phyloP scores from a whole-genome alignment of 2,329 filamentous ascomycete genomes.

The Daldinia sp. region DNA sequence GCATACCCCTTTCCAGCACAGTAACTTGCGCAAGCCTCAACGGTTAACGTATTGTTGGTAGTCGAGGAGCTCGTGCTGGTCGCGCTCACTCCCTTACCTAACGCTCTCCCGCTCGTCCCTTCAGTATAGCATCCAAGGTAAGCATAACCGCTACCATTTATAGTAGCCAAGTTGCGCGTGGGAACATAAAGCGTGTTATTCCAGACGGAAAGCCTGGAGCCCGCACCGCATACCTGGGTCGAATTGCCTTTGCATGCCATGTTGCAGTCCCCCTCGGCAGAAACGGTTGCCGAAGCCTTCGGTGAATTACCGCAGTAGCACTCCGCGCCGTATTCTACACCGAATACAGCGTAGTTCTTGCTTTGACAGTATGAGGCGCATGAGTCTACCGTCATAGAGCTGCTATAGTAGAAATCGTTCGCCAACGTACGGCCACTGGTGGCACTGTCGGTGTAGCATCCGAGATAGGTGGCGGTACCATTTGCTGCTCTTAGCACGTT shows the following conservation, averaged over 20 bases:
- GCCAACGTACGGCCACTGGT: conserved; percentile 26
- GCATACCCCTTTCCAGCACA: conserved; percentile 32
- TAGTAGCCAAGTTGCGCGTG: conserved; percentile 29
- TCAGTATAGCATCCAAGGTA: conserved; percentile 42
- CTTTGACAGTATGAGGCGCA: conserved; percentile 38
- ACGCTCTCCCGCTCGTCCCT: conserved; percentile 35
- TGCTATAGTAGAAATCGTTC: conserved; percentile 20
- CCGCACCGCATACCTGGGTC: conserved; percentile 38
- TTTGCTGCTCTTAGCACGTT: conserved; percentile 12
- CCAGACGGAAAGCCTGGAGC: conserved; percentile 38
- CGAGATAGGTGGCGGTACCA: conserved; percentile 28
- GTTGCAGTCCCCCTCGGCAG: conserved; percentile 29
- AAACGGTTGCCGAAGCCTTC: conserved; percentile 9
- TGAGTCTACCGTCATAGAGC: conserved; percentile 33
- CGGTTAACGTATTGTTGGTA: conserved; percentile 26
- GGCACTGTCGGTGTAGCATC: conserved; percentile 41
- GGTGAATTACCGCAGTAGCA: conserved; percentile 37
- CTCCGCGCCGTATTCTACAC: conserved; percentile 29
- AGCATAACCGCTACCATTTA: conserved; percentile 22
- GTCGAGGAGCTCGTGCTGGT: conserved; percentile 25
- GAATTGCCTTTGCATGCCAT: conserved; percentile 39
- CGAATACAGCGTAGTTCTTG: conserved; percentile 34
- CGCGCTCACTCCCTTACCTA: conserved; percentile 20
- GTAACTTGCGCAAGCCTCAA: conserved; percentile 39
- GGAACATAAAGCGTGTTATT: conserved; percentile 38